phyloP scores from a whole-genome alignment of 129 eudicot genomes.

The Smallanthus sonchifolius region DNA sequence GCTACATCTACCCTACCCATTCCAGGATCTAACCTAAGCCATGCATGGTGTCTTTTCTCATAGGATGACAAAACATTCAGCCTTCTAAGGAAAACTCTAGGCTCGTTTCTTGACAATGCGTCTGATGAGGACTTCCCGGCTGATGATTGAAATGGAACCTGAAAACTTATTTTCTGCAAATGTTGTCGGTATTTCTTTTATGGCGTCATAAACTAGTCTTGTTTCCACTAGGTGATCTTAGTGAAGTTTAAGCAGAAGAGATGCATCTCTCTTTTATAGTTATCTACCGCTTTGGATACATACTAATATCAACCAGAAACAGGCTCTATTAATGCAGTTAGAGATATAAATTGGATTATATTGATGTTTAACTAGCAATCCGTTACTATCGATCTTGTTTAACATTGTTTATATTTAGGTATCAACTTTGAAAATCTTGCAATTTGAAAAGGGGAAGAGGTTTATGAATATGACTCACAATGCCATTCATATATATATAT shows the following conservation, averaged over 20 bases:
- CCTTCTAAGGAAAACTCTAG: slow-evolving; percentile 74
- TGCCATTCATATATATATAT: too few relatives aligned
- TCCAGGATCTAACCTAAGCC: background rate
- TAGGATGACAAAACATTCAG: slow-evolving; percentile 93
- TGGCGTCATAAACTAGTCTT: slow-evolving; percentile 2
- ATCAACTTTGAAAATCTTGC: background rate
- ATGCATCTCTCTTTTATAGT: background rate
- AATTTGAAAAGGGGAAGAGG: background rate
- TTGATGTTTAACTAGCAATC: background rate
- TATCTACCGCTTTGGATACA: slow-evolving; percentile 6
- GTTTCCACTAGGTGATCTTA: slow-evolving; percentile 5
- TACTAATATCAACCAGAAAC: slow-evolving; percentile 1
- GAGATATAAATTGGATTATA: slow-evolving; percentile 10
- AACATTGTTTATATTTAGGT: background rate
- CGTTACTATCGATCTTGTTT: background rate
- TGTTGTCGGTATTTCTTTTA: slow-evolving; percentile 8
- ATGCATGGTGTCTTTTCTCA: background rate
- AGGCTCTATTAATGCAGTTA: slow-evolving; percentile 4
- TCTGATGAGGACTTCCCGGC: slow-evolving; percentile 87
- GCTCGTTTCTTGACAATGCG: slow-evolving; percentile 71
- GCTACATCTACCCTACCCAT: background rate
- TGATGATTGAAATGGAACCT: slow-evolving; percentile 49
- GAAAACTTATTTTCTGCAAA: background rate
- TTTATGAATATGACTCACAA: background rate
- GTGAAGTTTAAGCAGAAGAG: slow-evolving; percentile 8